phyloP scores from a whole-genome alignment of 768 basidiomycete genomes.

The Boletus patriciae region DNA sequence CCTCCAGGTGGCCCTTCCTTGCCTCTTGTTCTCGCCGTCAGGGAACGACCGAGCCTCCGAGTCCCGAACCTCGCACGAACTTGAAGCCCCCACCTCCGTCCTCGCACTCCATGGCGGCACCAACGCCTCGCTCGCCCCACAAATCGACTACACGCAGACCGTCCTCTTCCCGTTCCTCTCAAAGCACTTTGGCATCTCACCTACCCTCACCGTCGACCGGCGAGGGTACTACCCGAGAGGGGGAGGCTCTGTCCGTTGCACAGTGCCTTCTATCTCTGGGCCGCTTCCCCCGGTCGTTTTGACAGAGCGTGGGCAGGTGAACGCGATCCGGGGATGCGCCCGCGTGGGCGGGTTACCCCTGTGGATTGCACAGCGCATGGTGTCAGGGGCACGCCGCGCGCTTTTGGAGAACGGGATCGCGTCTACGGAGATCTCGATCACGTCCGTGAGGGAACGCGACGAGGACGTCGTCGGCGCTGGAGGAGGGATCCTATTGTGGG shows the following conservation, averaged over 20 bases:
- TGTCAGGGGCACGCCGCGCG: slow-evolving; percentile 46
- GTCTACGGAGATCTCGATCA: slow-evolving; percentile 31
- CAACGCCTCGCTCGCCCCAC: slow-evolving; percentile 69
- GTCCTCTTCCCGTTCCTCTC: slow-evolving; percentile 69
- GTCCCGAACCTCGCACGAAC: neutral
- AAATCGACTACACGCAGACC: slow-evolving; percentile 68
- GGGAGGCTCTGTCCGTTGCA: slow-evolving; percentile 59
- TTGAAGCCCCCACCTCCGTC: slow-evolving; percentile 38
- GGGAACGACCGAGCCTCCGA: neutral
- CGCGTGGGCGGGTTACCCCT: slow-evolving; percentile 68
- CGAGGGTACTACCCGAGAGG: slow-evolving; percentile 77
- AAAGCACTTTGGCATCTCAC: slow-evolving; percentile 48
- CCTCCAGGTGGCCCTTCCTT: slow-evolving; percentile 69
- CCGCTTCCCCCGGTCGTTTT: slow-evolving; percentile 51
- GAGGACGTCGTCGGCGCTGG: slow-evolving; percentile 56
- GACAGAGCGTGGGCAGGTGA: slow-evolving; percentile 56
- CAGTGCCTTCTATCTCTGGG: slow-evolving; percentile 32
- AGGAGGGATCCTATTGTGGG: slow-evolving; percentile 74
- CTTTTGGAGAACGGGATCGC: slow-evolving; percentile 42
- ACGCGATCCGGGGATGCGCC: slow-evolving; percentile 52
- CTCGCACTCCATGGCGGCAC: slow-evolving; percentile 69
- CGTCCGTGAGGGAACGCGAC: slow-evolving; percentile 47
- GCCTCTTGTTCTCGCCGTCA: slow-evolving; percentile 55
- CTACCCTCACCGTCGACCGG: slow-evolving; percentile 47
- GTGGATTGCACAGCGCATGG: slow-evolving; percentile 56